Base-by-base conservation (phyloP, 2,329 filamentous ascomycete genomes). In the Venturia nashicola region DNA sequence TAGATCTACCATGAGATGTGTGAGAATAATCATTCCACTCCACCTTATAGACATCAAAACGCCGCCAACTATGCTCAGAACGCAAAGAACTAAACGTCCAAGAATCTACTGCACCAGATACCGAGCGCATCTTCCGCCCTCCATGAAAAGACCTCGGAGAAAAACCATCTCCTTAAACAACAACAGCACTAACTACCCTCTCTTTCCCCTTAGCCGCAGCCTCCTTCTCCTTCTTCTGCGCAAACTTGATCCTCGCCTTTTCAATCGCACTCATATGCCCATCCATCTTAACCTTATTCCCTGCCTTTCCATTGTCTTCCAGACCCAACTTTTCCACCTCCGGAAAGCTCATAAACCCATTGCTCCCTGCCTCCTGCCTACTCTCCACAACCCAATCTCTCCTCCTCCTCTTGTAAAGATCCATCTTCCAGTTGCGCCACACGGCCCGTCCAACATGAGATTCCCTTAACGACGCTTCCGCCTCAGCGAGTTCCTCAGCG, bases 351-450 rank as follows among this genome's bases (percentile, higher is more conserved):
- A 79, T 77, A 69, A 80, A 80, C 0, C 78, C 78, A 12, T 80
- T 78, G 8, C 32, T 48, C 60, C 76, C 78, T n/a, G 77, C 79
- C 44, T 76, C 76, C 64, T 73, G 73, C 62, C 85, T 86, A 12
- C 82, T 82, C 68, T 83, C 80, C 64, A 77, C 78, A 65, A 86
- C 78, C 87, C 87, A 90, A 64, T 88, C 85, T 6, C 76, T 78
- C 48, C 83, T 77, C 62, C 80, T 77, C 36, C 85, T 78, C 70
- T 86, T 87, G 73, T 86, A 90, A 6, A 87, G 74, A 73, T 90
- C 87, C 82, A 90, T 86, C 43, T 79, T 82, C 87, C 87, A 90
- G 70, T 89, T 90, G 67, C 84, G 80, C 86, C 86, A 89, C 12
- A 90, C 86, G 3, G 84, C 85, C 42, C 86, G 77, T 1, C 87